Conservation (phyloP, 208 protist genomes). For the Leptomonas pyrrhocoris region DNA sequence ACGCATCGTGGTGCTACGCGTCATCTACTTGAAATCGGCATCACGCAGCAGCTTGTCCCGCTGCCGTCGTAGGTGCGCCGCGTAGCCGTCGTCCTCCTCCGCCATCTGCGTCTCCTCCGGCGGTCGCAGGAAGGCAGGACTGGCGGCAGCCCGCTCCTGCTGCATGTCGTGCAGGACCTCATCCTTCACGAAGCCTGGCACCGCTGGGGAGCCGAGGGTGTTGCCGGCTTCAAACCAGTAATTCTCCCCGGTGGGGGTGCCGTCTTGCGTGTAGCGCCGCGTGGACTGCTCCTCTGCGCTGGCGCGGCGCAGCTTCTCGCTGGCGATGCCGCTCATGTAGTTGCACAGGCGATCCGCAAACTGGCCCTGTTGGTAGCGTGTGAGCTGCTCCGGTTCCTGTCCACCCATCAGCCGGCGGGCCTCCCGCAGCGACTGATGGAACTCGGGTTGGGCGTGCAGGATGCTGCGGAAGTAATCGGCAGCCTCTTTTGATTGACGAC, state of each 20-base stretch:
- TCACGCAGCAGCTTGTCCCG: conserved; percentile 32
- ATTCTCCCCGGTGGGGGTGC: conserved; percentile 82
- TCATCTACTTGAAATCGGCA: conserved; percentile 23
- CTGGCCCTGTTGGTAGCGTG: conserved; percentile 69
- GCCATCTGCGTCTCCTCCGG: conserved; percentile 40
- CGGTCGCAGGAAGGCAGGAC: conserved; percentile 67
- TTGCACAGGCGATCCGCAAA: conserved; percentile 62
- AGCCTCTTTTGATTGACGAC: conserved; percentile 45
- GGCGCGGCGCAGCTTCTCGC: conserved; percentile 54
- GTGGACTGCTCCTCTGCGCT: conserved; percentile 59
- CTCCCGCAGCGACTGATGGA: conserved; percentile 57
- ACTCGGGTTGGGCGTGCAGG: conserved; percentile 61
- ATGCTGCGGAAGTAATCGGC: conserved; percentile 77
- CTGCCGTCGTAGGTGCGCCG: conserved; percentile 60
- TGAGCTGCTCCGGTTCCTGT: conserved; percentile 67
- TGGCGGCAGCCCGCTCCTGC: conserved; percentile 41
- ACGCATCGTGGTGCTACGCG: no score
- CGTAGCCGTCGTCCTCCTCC: conserved; percentile 48
- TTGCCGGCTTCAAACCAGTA: conserved; percentile 88
- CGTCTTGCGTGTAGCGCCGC: conserved; percentile 70
- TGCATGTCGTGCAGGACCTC: conserved; percentile 80
- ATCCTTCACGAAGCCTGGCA: conserved; percentile 79
- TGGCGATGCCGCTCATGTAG: conserved; percentile 58
- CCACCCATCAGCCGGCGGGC: conserved; percentile 58
- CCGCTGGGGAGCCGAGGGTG: conserved; percentile 57